These are phyloP conservation scores for Odontarrhena argentea DNA, from an alignment of 345 rosid genomes.

Conservation along the genomic window DNA sequence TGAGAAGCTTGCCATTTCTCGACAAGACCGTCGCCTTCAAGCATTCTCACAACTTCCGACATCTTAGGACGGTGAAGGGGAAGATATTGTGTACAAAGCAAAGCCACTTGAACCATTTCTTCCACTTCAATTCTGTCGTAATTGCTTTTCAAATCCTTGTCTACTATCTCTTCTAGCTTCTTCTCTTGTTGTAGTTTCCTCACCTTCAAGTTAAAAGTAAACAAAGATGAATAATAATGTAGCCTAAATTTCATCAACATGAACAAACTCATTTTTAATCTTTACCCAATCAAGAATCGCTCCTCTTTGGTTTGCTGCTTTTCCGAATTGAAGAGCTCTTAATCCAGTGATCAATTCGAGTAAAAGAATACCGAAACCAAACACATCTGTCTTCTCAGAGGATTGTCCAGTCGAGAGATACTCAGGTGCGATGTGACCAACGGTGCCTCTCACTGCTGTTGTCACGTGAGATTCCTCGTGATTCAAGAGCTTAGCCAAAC, in stretches of 20 bases:
- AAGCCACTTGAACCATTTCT: conserved; percentile 86
- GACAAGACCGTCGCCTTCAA: conserved; percentile 93
- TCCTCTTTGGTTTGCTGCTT: conserved; percentile 80
- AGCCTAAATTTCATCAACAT: not conserved
- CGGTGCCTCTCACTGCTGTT: conserved; percentile 94
- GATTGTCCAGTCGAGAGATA: conserved; percentile 95
- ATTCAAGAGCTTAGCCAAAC: conserved; percentile 89
- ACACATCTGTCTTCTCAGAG: conserved; percentile 95
- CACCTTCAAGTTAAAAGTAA: conserved; percentile 51
- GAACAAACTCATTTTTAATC: not conserved
- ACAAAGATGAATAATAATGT: not conserved
- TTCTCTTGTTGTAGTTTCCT: conserved; percentile 87
- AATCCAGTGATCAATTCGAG: conserved; percentile 81
- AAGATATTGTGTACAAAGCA: conserved; percentile 80
- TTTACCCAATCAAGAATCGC: conserved; percentile 93
- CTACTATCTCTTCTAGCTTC: conserved; percentile 80
- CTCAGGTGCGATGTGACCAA: conserved; percentile 95
- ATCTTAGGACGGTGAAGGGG: conserved; percentile 85
- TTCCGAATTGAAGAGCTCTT: conserved; percentile 86
- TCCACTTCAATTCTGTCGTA: conserved; percentile 79
- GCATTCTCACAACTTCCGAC: conserved; percentile 96
- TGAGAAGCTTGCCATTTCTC: conserved; percentile 98
- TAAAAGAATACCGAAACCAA: conserved; percentile 87
- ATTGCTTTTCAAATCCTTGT: conserved; percentile 72
- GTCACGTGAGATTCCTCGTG: conserved; percentile 89